These are phyloP conservation scores for Yarrowia sp. DNA, from an alignment of 805 yeast genomes.

Conservation along the genomic window DNA sequence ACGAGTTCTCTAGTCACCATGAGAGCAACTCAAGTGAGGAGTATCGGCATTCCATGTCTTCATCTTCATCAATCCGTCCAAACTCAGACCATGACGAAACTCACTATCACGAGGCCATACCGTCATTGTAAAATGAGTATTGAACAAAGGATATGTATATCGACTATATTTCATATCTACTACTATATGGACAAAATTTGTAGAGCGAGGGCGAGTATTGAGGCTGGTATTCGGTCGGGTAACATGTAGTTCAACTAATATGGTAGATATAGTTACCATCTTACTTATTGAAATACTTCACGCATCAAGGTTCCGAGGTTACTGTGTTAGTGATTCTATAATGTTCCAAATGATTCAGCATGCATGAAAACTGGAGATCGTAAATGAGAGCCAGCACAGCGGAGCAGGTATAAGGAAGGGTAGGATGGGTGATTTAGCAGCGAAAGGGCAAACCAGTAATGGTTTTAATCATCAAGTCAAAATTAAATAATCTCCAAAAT, in stretches of 20 bases:
- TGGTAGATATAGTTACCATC: neutral
- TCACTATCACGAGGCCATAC: neutral
- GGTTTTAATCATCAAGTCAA: neutral
- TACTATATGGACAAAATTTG: too few species aligned
- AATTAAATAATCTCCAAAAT: too few species aligned
- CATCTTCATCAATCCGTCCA: neutral
- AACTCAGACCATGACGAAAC: neutral
- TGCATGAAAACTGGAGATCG: constrained; percentile 6
- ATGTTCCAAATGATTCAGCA: constrained; percentile 3
- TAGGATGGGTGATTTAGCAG: neutral
- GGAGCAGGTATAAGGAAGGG: neutral
- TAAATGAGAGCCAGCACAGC: neutral
- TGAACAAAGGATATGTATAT: too few species aligned
- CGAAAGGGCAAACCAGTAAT: neutral
- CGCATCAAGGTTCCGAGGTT: neutral
- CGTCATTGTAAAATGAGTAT: too few species aligned
- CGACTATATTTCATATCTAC: too few species aligned
- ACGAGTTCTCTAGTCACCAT: too few species aligned
- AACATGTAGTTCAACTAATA: too few species aligned
- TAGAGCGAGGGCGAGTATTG: too few species aligned
- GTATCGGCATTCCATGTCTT: neutral
- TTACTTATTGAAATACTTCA: neutral
- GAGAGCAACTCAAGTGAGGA: neutral
- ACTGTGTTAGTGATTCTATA: neutral
- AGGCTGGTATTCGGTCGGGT: too few species aligned